Base-by-base conservation (phyloP, 2,329 filamentous ascomycete genomes). In the Trichoderma semiorbis region DNA sequence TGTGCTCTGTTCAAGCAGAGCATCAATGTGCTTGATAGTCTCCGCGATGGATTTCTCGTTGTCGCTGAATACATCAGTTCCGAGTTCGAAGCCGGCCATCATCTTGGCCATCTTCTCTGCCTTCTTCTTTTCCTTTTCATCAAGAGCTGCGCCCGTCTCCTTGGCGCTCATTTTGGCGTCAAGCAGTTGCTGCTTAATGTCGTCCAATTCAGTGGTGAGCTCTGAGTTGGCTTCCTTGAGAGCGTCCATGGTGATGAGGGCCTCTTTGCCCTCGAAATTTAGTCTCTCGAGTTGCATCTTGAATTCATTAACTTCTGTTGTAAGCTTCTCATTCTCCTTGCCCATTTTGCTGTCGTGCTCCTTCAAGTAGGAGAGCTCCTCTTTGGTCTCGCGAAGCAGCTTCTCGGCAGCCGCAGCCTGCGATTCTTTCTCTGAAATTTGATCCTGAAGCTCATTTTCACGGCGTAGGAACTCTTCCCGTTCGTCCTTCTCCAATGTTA, bases 71-170 rank as follows among this genome's bases (percentile, higher is more conserved):
- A 97, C 91, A 72, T 98, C 95, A 63, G 92, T 92, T 58, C 94
- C 95, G 39, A 99, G 89, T 78, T 99, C 95, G 78, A 99, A 98
- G 4, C 95, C 94, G 72, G 96, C 96, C 95, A 99, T 98, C 96
- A 99, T 99, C 87, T 98, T 93, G 57, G 96, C 96, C 96, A 99
- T 99, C 83, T 97, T 96, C 84, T 99, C 96, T 1, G 95, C 94
- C 87, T 99, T 99, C 85, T 94, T 95, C 86, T 94, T 95, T 83
- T 98, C 97, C 87, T 99, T 99, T 83, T 98, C 96, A 77, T 98
- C 95, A 24, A 97, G 85, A 18, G 94, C 92, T 10, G 94, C 94
- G 58, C 90, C 94, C 1, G 93, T 95, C 83, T 98, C 96, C 84
- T 96, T 97, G 71, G 95, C 94, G 76, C 91, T 96, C 93, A 98